A percentile compares a stretch with the other conserved stretches of the same genome.
Conservation (phyloP, 2,329 filamentous ascomycete species). For the Aureobasidium uvarum region DNA sequence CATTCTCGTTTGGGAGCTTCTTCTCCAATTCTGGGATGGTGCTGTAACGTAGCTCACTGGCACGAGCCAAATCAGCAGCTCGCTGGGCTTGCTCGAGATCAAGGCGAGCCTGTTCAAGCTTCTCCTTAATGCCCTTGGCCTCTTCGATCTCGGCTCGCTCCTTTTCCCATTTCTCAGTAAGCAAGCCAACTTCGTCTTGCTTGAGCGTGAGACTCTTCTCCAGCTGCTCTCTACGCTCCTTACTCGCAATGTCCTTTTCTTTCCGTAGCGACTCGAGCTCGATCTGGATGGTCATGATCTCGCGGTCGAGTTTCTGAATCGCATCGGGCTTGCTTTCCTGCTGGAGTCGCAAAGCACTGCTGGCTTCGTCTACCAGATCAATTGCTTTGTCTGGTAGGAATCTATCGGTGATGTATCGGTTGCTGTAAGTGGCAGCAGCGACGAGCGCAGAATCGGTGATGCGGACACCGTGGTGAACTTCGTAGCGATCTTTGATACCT, state of each 20-base stretch:
- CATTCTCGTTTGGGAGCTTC: constrained; percentile 73
- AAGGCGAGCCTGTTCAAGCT: constrained; percentile 80
- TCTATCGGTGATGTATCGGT: constrained; percentile 93
- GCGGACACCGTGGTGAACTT: constrained; percentile 92
- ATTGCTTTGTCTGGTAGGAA: constrained; percentile 98
- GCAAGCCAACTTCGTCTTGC: constrained; percentile 69
- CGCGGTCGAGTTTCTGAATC: constrained; percentile 86
- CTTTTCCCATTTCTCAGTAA: constrained; percentile 86
- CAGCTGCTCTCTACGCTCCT: constrained; percentile 82
- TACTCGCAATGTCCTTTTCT: constrained; percentile 85
- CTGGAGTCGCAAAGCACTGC: constrained; percentile 82
- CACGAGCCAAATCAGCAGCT: constrained; percentile 81
- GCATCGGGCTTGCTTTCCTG: constrained; percentile 97
- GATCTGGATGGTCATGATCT: constrained; percentile 97
- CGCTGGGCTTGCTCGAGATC: constrained; percentile 87
- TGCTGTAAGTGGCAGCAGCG: constrained; percentile 86
- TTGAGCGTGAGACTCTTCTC: constrained; percentile 72
- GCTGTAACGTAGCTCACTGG: constrained; percentile 87
- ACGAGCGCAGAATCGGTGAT: constrained; percentile 92
- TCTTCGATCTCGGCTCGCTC: constrained; percentile 81
- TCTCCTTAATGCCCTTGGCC: constrained; percentile 81
- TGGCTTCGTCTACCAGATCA: constrained; percentile 93
- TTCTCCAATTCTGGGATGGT: constrained; percentile 78
- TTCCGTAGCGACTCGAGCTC: constrained; percentile 93
- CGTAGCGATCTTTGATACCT: constrained; percentile 96